Percentiles rank a stretch among this genome's conserved stretches.
phyloP scores from a whole-genome alignment of 805 yeast species.

The Monosporozyma yasuniensis region DNA sequence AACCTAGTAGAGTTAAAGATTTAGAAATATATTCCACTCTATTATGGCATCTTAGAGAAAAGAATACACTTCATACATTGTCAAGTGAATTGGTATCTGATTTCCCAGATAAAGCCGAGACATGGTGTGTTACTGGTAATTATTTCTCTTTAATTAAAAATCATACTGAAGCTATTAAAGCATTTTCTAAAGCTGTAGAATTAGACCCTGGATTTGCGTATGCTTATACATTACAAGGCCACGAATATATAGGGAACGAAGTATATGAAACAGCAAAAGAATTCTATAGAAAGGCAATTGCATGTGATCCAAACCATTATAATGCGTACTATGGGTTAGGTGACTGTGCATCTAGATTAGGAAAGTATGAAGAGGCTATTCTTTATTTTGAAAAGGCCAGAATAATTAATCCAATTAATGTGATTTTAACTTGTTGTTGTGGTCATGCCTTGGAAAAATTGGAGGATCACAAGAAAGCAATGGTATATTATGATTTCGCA shows the following conservation, averaged over 20 bases:
- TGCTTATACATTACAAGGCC: slow-evolving; percentile 90
- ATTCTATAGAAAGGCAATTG: slow-evolving; percentile 69
- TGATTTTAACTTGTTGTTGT: slow-evolving; percentile 81
- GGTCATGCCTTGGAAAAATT: slow-evolving; percentile 86
- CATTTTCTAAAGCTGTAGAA: slow-evolving; percentile 71
- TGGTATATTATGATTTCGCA: slow-evolving; percentile 76
- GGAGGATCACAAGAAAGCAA: slow-evolving; percentile 59
- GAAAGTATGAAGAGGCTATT: slow-evolving; percentile 76
- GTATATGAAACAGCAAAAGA: slow-evolving; percentile 83
- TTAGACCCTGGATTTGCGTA: slow-evolving; percentile 66
- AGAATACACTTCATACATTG: slow-evolving; percentile 66
- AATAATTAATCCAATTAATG: slow-evolving; percentile 81
- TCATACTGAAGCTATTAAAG: slow-evolving; percentile 80
- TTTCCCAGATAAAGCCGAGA: slow-evolving; percentile 58
- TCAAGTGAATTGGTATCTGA: slow-evolving; percentile 72
- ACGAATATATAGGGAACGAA: slow-evolving; percentile 80
- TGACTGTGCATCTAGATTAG: slow-evolving; percentile 81
- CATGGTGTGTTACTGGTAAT: slow-evolving; percentile 92
- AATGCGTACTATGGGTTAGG: slow-evolving; percentile 96
- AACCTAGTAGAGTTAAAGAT: slow-evolving; percentile 72
- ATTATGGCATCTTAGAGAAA: slow-evolving; percentile 85
- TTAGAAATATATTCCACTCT: slow-evolving; percentile 89
- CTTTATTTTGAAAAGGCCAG: slow-evolving; percentile 81
- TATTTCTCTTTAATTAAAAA: slow-evolving; percentile 75
- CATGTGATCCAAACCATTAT: slow-evolving; percentile 73